Percentiles rank a stretch among this genome's conserved stretches.
Evolutionary conservation across 2,329 filamentous ascomycete species (phyloP).

Genomic region (Fragosphaeria purpurea): DNA sequence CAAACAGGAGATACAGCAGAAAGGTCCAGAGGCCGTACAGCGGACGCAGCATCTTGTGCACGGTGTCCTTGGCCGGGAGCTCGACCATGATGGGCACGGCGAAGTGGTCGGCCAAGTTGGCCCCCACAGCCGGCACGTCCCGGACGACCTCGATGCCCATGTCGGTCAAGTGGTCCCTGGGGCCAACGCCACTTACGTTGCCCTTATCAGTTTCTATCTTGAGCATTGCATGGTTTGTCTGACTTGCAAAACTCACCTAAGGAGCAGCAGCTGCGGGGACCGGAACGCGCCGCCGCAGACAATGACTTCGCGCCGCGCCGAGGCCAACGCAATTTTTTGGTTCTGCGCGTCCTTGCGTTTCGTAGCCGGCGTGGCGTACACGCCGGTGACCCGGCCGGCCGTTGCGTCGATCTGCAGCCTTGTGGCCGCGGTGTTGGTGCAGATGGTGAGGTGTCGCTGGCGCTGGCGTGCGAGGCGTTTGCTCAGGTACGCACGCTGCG

Average conservation of each 20-base stretch:
- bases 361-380: conserved; percentile 12
- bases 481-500: conserved; percentile 19
- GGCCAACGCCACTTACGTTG: conserved; percentile 19
- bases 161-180: conserved; percentile 11
- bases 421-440: conserved; percentile 20
- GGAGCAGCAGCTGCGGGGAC: conserved; percentile 22
- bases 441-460: conserved; percentile 18
- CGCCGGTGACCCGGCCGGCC: conserved; percentile 15
- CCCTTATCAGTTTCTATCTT: too few species aligned
- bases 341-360: too few species aligned
- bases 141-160: conserved; percentile 16
- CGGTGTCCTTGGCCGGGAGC: conserved; percentile 17
- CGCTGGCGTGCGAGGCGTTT: conserved; percentile 14
- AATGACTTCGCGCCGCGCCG: conserved; percentile 21
- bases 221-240: too few species aligned
- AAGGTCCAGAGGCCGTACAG: conserved; percentile 19
- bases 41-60: conserved; percentile 14
- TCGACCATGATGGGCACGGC: conserved; percentile 19
- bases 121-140: conserved; percentile 19
- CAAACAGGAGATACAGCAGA: conserved; percentile 20
- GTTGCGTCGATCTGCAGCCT: conserved; percentile 17
- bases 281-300: conserved; percentile 20
- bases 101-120: conserved; percentile 20
- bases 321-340: conserved; percentile 12
- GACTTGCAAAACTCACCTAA: conserved; percentile 9